Evolutionary conservation across 345 rosid genomes (phyloP).

Genomic region (Gossypium sturtianum): DNA sequence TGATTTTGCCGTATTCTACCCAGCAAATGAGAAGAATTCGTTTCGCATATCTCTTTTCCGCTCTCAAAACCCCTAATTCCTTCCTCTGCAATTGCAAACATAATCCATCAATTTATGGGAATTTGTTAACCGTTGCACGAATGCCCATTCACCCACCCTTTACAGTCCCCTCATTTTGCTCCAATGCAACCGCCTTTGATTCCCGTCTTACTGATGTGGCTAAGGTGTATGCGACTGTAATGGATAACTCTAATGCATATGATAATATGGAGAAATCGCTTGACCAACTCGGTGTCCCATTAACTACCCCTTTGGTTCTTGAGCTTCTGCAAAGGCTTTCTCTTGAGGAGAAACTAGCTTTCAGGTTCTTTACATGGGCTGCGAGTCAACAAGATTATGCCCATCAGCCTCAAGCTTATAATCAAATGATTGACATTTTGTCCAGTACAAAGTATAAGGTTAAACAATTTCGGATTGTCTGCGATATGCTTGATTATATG

Average conservation of each 20-base stretch:
- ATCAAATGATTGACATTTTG: constrained; percentile 74
- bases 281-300: constrained; percentile 37
- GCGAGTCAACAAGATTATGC: constrained; percentile 50
- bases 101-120: neutral
- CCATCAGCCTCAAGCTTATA: constrained; percentile 59
- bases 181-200: constrained; percentile 14
- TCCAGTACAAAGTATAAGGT: constrained; percentile 76
- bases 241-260: constrained; percentile 34
- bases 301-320: constrained; percentile 54
- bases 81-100: neutral
- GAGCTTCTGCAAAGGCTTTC: constrained; percentile 62
- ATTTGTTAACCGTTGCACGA: neutral
- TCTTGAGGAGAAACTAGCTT: constrained; percentile 68
- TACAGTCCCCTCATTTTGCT: constrained; percentile 17
- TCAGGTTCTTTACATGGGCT: constrained; percentile 81
- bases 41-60: neutral
- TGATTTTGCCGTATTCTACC: neutral
- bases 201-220: constrained; percentile 33
- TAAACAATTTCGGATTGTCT: constrained; percentile 70
- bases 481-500: constrained; percentile 81
- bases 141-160: neutral
- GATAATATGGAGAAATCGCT: constrained; percentile 61
- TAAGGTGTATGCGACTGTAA: constrained; percentile 37
- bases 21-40: constrained; percentile 7
- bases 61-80: neutral